phyloP scores from a whole-genome alignment of 1,139 yeast genomes.

The Suhomyces kunorum region DNA sequence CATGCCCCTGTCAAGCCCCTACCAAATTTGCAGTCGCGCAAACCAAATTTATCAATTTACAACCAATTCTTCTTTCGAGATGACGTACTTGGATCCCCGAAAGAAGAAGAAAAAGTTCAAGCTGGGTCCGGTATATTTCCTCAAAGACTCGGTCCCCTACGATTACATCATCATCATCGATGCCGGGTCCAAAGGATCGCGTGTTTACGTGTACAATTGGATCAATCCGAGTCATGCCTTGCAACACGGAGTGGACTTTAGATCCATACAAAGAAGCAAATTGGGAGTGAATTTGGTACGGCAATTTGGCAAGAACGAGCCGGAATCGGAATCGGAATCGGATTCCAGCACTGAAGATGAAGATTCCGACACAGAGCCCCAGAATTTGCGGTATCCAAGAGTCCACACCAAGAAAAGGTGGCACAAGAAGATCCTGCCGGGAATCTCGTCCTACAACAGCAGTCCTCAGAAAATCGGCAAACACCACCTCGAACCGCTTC shows the following conservation, averaged over 20 bases:
- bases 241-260: conserved; percentile 24
- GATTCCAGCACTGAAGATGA: not conserved
- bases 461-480: conserved; percentile 58
- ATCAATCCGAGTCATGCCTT: conserved; percentile 46
- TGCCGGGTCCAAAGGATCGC: conserved; percentile 81
- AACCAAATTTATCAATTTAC: not conserved
- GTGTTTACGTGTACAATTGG: conserved; percentile 75
- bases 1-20: not conserved
- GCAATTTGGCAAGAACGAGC: not conserved
- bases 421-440: conserved; percentile 67
- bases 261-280: not conserved
- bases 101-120: conserved; percentile 7
- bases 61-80: not conserved
- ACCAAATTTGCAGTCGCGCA: conserved; percentile 1
- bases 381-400: conserved; percentile 36
- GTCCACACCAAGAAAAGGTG: conserved; percentile 50
- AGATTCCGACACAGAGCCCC: not conserved
- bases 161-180: conserved; percentile 75
- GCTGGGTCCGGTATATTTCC: conserved; percentile 31
- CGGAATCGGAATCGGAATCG: not conserved
- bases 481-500: conserved; percentile 56
- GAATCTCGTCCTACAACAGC: conserved; percentile 57
- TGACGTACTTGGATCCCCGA: conserved; percentile 3
- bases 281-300: conserved; percentile 4
- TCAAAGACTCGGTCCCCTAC: conserved; percentile 48